Conservation (phyloP, 2,329 filamentous ascomycete species). For the Microdochium trichocladiopsis region DNA sequence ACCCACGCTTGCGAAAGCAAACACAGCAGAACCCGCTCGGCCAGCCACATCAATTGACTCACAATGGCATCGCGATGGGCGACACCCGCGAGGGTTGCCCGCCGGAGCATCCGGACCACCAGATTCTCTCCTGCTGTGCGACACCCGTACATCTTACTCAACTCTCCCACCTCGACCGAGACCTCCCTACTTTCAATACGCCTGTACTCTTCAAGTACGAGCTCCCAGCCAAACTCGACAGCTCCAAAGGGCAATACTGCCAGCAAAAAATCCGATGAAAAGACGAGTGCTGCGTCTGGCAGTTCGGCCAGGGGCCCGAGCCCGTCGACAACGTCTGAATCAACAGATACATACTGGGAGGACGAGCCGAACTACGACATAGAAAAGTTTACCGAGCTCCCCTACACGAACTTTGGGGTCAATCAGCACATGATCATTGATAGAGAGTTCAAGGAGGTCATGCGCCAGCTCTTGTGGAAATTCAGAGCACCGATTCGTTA, state of each 20-base stretch:
- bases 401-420: conserved; percentile 76
- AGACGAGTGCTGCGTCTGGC: neutral
- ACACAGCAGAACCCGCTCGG: neutral
- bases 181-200: neutral
- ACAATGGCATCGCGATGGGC: neutral
- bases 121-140: neutral
- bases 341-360: conserved; percentile 51
- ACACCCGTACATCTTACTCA: neutral
- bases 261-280: neutral
- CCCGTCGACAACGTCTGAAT: neutral
- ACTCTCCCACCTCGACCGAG: neutral
- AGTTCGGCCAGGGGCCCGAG: neutral
- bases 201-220: neutral
- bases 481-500: conserved; percentile 93
- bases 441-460: conserved; percentile 85
- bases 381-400: conserved; percentile 67
- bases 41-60: neutral
- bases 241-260: neutral
- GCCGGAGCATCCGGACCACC: neutral
- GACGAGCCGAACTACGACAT: conserved; percentile 66
- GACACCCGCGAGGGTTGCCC: neutral
- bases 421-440: conserved; percentile 98
- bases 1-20: neutral
- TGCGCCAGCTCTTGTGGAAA: conserved; percentile 82
- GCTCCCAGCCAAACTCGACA: neutral